Percentiles rank a stretch among this genome's conserved stretches.
These are phyloP conservation scores for Eucalyptus erythrocorys DNA, from an alignment of 345 rosid species.

Conservation along the genomic window DNA sequence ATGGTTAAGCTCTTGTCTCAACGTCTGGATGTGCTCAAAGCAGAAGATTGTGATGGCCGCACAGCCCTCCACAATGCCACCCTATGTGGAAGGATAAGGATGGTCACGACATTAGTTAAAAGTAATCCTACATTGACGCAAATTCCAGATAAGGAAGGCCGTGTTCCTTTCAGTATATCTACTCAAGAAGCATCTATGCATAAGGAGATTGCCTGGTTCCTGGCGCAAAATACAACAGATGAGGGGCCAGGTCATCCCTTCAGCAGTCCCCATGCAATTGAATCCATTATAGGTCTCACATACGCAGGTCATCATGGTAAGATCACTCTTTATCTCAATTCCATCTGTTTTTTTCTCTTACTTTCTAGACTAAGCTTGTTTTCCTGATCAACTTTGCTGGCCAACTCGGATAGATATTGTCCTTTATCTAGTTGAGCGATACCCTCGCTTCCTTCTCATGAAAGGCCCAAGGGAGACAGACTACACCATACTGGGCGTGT, in stretches of 20 bases:
- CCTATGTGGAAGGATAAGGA: not conserved
- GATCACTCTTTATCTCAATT: not conserved
- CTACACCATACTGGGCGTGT: not conserved
- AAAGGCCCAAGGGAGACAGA: not conserved
- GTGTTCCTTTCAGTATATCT: not conserved
- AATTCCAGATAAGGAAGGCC: not conserved
- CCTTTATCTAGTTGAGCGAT: not conserved
- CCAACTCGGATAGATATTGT: not conserved
- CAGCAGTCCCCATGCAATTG: not conserved
- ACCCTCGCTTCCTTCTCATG: not conserved
- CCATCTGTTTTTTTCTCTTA: not conserved
- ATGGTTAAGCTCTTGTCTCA: not conserved
- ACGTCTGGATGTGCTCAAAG: not conserved
- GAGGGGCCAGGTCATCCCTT: not conserved
- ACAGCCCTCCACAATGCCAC: not conserved
- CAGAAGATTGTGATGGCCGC: not conserved
- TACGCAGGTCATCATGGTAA: not conserved
- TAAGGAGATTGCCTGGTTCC: not conserved
- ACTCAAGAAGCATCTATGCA: not conserved
- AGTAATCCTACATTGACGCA: not conserved
- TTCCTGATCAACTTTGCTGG: not conserved
- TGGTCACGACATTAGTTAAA: not conserved
- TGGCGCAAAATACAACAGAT: not conserved
- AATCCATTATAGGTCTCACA: not conserved
- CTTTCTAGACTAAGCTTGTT: not conserved